Base-by-base conservation (phyloP, 2,329 filamentous ascomycete genomes). In the Monosporascus cannonballus region DNA sequence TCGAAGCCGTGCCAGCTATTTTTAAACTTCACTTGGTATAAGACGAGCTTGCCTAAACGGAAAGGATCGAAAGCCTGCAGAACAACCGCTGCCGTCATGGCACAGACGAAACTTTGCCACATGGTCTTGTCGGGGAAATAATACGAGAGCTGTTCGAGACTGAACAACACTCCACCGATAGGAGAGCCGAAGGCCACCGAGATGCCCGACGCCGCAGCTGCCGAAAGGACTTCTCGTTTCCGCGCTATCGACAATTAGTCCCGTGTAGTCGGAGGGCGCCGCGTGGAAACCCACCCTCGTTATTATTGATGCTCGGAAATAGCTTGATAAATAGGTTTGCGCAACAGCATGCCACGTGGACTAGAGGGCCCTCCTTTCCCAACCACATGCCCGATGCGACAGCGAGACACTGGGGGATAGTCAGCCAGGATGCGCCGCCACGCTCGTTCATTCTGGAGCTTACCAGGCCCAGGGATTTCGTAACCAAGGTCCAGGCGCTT, bases 61-160 rank as follows among this genome's bases (percentile, higher is more conserved):
- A 97, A 96, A 4, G 94, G 94, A 67, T 99, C 94, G 56, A 96
- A 82, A 5, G 90, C 90, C 69, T 97, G 93, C 4, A 99, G 77
- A 15, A 91, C 90, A 38, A 97, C 90, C 18, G 94, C 93, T 17
- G 92, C 94, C n/a, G 96, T 90, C 92, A 97, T 97, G 67, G 94
- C 94, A 64, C 94, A 97, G 41, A 99, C 94, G 66, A 99, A 99
- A 64, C 91, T 96, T 69, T 96, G 94, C 94, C 94, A 99, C 94
- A 99, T 97, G 9, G 94, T 97, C 71, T 97, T 97, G 72, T 97
- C 93, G 0, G 94, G 93, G 62, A 97, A 97, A 70, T 96, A 97
- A 69, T 96, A 97, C 1, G 91, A 96, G 3, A 97, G 76, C 79
- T 96, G 90, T 81, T 96, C 93, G n/a, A 97, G 81, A 71, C 90